A percentile compares a stretch with the other conserved stretches of the same genome.
These are phyloP conservation scores for Trichomonascaceae sp. DNA, from an alignment of 1,139 yeast species.

Conservation along the genomic window DNA sequence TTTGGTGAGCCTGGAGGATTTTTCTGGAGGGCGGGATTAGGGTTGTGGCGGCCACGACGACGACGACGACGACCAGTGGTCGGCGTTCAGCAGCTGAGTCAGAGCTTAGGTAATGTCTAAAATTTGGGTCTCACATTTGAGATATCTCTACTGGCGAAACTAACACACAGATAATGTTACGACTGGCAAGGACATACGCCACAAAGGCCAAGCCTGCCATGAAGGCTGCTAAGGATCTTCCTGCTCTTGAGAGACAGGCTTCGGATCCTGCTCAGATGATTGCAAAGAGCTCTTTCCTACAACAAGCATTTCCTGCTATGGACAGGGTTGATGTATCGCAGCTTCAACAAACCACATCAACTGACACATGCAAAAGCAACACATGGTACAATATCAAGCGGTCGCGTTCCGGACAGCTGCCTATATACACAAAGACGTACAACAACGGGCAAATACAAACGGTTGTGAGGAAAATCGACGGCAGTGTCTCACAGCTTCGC, in stretches of 20 bases:
- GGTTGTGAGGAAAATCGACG: slow-evolving; percentile 21
- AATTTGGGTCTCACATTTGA: too few relatives aligned
- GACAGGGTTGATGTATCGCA: not conserved
- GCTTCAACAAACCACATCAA: not conserved
- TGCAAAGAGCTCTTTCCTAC: not conserved
- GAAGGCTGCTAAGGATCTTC: not conserved
- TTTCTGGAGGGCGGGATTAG: too few relatives aligned
- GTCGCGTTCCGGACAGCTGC: slow-evolving; percentile 22
- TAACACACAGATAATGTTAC: too few relatives aligned
- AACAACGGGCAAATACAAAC: slow-evolving; percentile 24
- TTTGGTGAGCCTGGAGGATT: too few relatives aligned
- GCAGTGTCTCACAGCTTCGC: slow-evolving; percentile 20
- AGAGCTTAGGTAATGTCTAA: too few relatives aligned
- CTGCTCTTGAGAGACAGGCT: not conserved
- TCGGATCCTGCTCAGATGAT: not conserved
- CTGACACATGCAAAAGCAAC: too few relatives aligned
- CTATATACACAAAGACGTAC: slow-evolving; percentile 23
- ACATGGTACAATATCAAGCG: slow-evolving; percentile 22
- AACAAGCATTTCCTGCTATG: not conserved
- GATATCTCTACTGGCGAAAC: too few relatives aligned
- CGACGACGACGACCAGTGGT: too few relatives aligned
- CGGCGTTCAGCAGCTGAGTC: too few relatives aligned
- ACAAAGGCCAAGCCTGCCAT: not conserved
- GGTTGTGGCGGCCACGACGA: too few relatives aligned
- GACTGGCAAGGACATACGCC: not conserved